phyloP scores from a whole-genome alignment of 345 rosid species.

The Boechera divaricarpa region DNA sequence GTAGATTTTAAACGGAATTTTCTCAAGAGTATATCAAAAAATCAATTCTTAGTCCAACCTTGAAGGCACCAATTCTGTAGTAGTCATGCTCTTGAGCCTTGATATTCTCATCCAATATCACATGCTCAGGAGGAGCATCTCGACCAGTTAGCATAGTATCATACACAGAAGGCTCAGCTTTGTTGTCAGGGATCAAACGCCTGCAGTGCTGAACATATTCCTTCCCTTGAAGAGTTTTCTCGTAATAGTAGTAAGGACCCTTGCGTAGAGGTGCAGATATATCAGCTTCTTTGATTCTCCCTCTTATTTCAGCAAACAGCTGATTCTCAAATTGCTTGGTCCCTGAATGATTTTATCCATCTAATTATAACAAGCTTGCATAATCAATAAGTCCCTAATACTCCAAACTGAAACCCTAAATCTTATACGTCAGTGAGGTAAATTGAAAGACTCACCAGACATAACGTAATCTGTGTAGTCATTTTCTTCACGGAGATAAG shows the following conservation, averaged over 20 bases:
- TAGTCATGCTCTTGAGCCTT: slow-evolving; percentile 63
- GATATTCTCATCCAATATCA: slow-evolving; percentile 84
- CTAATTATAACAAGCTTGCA: slow-evolving; percentile 13
- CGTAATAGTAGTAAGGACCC: slow-evolving; percentile 76
- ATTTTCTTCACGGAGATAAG: slow-evolving; percentile 75
- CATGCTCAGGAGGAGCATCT: slow-evolving; percentile 80
- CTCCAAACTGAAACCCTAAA: not conserved
- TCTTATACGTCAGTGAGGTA: not conserved
- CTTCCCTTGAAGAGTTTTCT: slow-evolving; percentile 76
- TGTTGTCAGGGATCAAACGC: slow-evolving; percentile 49
- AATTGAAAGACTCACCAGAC: slow-evolving; percentile 54
- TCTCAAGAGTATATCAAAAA: not conserved
- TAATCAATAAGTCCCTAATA: not conserved
- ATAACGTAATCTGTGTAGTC: slow-evolving; percentile 59
- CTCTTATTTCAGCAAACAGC: slow-evolving; percentile 73
- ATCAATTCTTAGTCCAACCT: slow-evolving; percentile 46
- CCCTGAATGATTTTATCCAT: slow-evolving; percentile 46
- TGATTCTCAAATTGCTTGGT: slow-evolving; percentile 69
- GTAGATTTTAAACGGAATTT: not conserved
- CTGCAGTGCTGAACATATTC: slow-evolving; percentile 87
- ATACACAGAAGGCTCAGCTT: slow-evolving; percentile 62
- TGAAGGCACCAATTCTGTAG: slow-evolving; percentile 68
- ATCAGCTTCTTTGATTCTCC: slow-evolving; percentile 90
- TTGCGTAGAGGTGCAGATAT: slow-evolving; percentile 70
- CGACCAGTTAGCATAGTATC: slow-evolving; percentile 77